Conservation (phyloP, 192 early-diverging fungal species). For the Rhizoclosmatium sp. region DNA sequence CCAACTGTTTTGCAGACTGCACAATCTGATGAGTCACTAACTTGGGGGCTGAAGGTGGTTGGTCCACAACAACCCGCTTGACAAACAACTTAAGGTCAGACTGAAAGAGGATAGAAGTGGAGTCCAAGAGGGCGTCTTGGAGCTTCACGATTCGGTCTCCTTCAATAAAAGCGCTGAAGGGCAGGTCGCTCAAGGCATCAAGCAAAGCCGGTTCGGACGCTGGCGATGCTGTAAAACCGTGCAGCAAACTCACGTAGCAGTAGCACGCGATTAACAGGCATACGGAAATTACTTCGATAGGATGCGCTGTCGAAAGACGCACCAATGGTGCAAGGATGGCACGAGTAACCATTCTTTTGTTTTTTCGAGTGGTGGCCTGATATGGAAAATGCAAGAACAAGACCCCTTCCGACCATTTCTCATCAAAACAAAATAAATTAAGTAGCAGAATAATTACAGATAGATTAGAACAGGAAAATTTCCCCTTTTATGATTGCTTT, state of each 20-base stretch:
- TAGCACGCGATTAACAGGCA: constrained; percentile 77
- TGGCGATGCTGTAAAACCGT: constrained; percentile 54
- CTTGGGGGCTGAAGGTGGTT: constrained; percentile 13
- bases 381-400: not conserved
- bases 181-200: not conserved
- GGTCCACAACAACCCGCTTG: constrained; percentile 16
- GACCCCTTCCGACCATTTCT: not conserved
- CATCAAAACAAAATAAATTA: not conserved
- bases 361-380: not conserved
- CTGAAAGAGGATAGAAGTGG: constrained; percentile 13
- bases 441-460: not conserved
- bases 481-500: not conserved
- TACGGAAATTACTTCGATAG: constrained; percentile 81
- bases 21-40: constrained; percentile 5
- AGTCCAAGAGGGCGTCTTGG: constrained; percentile 24
- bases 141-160: constrained; percentile 16
- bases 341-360: not conserved
- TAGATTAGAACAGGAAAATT: not conserved
- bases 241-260: constrained; percentile 79
- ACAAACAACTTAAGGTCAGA: constrained; percentile 25
- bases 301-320: constrained; percentile 58
- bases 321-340: constrained; percentile 45
- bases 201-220: not conserved
- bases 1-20: constrained; percentile 3
- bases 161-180: constrained; percentile 16